Evolutionary conservation across 2,329 filamentous ascomycete species (phyloP).

Genomic region (Colletotrichum sp.): DNA sequence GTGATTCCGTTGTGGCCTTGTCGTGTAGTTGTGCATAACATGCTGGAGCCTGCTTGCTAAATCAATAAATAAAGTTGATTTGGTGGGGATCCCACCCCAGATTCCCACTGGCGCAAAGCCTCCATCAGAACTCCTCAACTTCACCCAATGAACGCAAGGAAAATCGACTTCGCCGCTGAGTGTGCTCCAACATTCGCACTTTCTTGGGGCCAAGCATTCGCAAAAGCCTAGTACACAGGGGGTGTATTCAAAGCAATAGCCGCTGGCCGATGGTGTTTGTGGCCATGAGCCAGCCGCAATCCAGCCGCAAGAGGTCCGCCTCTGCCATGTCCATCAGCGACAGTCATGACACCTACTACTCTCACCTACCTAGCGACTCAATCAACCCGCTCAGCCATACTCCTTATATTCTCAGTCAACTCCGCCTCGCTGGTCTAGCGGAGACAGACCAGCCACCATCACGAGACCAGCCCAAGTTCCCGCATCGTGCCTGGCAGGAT

Average conservation of each 20-base stretch:
- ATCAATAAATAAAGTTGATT: not conserved
- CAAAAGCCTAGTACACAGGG: not conserved
- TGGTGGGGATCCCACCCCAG: not conserved
- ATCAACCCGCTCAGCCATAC: slow-evolving; percentile 63
- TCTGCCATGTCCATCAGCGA: slow-evolving; percentile 22
- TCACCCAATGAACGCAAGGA: not conserved
- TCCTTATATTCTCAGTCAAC: slow-evolving; percentile 56
- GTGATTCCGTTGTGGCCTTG: not conserved
- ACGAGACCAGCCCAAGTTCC: slow-evolving; percentile 48
- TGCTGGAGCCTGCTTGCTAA: not conserved
- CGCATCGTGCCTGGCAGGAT: slow-evolving; percentile 45
- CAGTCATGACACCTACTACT: slow-evolving; percentile 3
- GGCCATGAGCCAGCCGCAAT: not conserved
- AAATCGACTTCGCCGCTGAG: not conserved
- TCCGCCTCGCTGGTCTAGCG: slow-evolving; percentile 57
- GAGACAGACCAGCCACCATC: slow-evolving; percentile 50
- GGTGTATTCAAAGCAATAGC: not conserved
- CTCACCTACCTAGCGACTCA: slow-evolving; percentile 33
- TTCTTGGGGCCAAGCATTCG: not conserved
- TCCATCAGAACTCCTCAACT: not conserved
- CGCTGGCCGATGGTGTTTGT: not conserved
- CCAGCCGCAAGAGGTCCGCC: slow-evolving; percentile 36
- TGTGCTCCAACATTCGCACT: not conserved
- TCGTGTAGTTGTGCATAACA: not conserved
- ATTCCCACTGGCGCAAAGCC: not conserved